Conservation (phyloP, 2,329 filamentous ascomycete species). For the Alternaria ethzedia region DNA sequence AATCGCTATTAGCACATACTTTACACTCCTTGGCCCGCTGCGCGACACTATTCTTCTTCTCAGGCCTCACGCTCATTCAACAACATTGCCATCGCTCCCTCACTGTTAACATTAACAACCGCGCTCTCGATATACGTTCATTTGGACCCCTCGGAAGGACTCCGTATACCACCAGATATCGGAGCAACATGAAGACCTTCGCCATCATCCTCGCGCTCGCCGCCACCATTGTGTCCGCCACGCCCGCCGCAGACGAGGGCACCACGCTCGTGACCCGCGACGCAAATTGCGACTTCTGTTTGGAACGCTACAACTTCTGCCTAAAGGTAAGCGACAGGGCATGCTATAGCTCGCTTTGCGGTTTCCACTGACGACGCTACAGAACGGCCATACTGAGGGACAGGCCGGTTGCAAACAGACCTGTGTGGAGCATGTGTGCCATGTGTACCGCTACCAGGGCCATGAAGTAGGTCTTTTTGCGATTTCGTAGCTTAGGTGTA, state of each 20-base stretch:
- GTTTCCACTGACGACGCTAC: neutral
- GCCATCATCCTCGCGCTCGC: neutral
- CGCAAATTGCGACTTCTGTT: constrained; percentile 12
- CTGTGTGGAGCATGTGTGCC: constrained; percentile 24
- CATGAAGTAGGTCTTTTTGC: neutral
- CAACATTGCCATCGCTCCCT: neutral
- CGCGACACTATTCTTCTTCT: neutral
- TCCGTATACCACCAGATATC: neutral
- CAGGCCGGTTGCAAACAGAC: constrained; percentile 18
- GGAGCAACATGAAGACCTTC: neutral
- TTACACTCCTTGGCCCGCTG: neutral
- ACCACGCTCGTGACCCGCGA: neutral
- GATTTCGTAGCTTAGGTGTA: too few species aligned
- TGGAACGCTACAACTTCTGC: constrained; percentile 15
- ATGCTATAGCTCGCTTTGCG: too few species aligned
- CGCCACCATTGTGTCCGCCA: neutral
- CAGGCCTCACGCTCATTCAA: neutral
- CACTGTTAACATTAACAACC: neutral
- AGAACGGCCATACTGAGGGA: constrained; percentile 20
- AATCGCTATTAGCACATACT: neutral
- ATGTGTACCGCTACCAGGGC: constrained; percentile 1
- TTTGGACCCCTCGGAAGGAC: neutral
- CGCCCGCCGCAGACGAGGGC: neutral
- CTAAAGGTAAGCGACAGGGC: constrained; percentile 5
- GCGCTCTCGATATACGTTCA: neutral